Evolutionary conservation across 495 filamentous ascomycete genomes (phyloP), one percentile per base, ranked within the genome.

Genomic region (Penicillium tannophilum): DNA sequence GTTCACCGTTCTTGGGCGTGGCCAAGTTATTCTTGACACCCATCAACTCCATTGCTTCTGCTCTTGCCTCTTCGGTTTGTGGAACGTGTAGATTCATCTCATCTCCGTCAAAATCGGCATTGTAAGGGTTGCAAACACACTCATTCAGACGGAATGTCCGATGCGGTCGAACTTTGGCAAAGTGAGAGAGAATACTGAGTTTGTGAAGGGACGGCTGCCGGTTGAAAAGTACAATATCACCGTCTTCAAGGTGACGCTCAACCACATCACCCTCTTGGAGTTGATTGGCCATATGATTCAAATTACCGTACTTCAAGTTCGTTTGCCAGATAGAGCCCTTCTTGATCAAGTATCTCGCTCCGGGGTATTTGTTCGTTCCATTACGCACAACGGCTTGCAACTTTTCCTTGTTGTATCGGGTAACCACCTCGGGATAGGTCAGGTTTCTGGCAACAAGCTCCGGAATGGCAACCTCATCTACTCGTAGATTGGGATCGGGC

Each of bases 21-120:
- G 86, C 88, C 47, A 98, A 73, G 69, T 98, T 98, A 76, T 98
- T 86, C 74, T 97, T 96, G 3, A 98, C 94, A 48, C 95, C 95
- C 95, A 98, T 98, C 43, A 98, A 75, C 67, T 92, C 90, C 72
- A 96, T 94, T 0, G 94, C 94, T 69, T 98, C 94, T 8, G 93
- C 88, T 50, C 95, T 85, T 12, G 94, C 94, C 75, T 98, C 94
- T 76, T 98, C 94, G 2, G 95, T 98, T 70, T 98, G 94, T 16
- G 94, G 94, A 6, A 98, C 92, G 73, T 98, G 94, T 60, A 98
- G 73, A 66, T 98, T 98, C 94, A 98, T 98, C 73, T 98, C 94
- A 61, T 98, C 94, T 63, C 94, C 94, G 65, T 98, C 94, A 68
- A 98, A 98, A 86, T 98, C 94, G 45, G 94, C 94, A 74, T 98